Percentiles rank a stretch among this genome's conserved stretches.
phyloP scores from a whole-genome alignment of 768 basidiomycete species.

The Mycena capillaripes region DNA sequence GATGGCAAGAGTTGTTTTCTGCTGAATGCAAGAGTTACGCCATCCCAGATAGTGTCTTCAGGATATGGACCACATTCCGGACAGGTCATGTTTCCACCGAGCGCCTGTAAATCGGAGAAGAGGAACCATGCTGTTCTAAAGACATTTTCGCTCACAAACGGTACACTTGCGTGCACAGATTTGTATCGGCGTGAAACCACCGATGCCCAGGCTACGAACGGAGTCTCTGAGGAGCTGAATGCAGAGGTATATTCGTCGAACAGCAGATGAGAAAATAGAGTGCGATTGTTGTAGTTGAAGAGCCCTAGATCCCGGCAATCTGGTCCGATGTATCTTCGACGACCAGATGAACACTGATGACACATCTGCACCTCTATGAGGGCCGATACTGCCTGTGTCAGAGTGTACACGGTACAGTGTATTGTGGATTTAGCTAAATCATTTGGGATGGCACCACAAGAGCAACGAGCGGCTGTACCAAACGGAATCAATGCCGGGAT shows the following conservation, averaged over 20 bases:
- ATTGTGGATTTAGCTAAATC: background rate
- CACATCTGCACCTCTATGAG: constrained; percentile 25
- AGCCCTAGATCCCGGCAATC: no score
- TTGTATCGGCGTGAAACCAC: constrained; percentile 19
- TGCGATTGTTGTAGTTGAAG: no score
- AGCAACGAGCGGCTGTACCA: background rate
- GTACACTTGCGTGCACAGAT: constrained; percentile 1
- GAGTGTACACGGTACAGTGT: constrained; percentile 10
- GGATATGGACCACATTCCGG: constrained; percentile 44
- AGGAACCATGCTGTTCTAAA: constrained; percentile 52
- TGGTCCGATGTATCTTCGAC: background rate
- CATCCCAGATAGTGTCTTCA: constrained; percentile 50
- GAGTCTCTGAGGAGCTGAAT: background rate
- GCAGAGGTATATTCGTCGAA: no score
- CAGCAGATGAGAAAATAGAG: no score
- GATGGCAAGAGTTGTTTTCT: constrained; percentile 41
- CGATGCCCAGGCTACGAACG: constrained; percentile 16
- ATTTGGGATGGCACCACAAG: background rate
- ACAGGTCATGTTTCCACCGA: constrained; percentile 44
- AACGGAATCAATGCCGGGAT: background rate
- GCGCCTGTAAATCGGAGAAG: constrained; percentile 41
- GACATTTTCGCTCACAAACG: constrained; percentile 44
- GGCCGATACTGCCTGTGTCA: background rate
- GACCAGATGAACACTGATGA: background rate
- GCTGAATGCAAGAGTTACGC: constrained; percentile 48